Percentiles rank a stretch among this genome's conserved stretches.
Conservation (phyloP, 495 filamentous ascomycete species). For the Aspergillus avenaceus region DNA sequence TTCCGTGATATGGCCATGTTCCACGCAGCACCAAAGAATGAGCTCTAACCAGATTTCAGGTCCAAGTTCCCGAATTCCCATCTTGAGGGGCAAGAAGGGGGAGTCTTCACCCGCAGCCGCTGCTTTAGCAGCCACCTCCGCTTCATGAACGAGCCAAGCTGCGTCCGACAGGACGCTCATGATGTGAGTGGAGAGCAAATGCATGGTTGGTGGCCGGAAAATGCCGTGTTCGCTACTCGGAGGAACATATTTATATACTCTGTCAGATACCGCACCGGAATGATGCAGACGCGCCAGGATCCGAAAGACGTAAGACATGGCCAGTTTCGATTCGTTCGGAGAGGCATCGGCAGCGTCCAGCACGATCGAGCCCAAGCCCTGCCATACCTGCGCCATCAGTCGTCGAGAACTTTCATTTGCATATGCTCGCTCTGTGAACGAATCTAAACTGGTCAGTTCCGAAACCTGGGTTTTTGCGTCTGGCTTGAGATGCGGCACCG, state of each 20-base stretch:
- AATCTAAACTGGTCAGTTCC: conserved; percentile 15
- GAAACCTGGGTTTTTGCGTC: not conserved
- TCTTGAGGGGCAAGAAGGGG: conserved; percentile 46
- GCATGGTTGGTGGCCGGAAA: conserved; percentile 54
- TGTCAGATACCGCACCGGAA: conserved; percentile 49
- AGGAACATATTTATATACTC: conserved; percentile 49
- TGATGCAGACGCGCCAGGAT: conserved; percentile 60
- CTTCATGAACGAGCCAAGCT: conserved; percentile 53
- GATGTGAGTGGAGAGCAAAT: conserved; percentile 53
- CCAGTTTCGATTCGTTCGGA: conserved; percentile 34
- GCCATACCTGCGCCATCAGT: conserved; percentile 32
- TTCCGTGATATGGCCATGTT: conserved; percentile 54
- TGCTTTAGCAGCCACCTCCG: conserved; percentile 38
- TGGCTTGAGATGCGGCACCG: not conserved
- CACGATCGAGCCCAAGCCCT: conserved; percentile 52
- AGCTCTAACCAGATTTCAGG: conserved; percentile 64
- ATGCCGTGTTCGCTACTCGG: conserved; percentile 29
- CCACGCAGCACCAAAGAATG: conserved; percentile 63
- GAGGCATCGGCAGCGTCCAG: conserved; percentile 44
- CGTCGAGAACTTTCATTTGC: conserved; percentile 17
- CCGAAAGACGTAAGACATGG: conserved; percentile 55
- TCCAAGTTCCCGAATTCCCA: conserved; percentile 48
- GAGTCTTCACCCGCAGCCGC: conserved; percentile 46
- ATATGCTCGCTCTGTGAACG: conserved; percentile 21
- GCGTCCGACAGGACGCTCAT: conserved; percentile 60